Conservation (phyloP, 306 rosid genomes). For the Pueraria montana region DNA sequence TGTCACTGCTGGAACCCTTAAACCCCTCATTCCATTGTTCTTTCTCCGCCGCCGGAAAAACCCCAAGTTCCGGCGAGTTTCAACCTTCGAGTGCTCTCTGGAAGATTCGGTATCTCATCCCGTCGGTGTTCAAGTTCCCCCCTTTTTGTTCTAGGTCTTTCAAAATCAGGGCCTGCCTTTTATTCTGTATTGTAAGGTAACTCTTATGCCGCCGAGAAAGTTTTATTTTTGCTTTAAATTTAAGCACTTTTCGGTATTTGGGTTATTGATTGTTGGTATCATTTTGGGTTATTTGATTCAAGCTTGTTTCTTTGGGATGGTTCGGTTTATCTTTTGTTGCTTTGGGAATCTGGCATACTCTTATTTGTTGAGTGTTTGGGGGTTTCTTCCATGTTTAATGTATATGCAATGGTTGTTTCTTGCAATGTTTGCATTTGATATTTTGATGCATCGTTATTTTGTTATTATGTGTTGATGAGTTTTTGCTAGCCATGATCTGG, state of each 20-base stretch:
- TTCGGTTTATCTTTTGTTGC: neutral
- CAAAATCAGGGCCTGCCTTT: conserved; percentile 15
- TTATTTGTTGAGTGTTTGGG: conserved; percentile 5
- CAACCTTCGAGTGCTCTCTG: neutral
- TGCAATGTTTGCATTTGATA: neutral
- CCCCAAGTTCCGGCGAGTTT: neutral
- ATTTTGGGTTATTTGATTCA: neutral
- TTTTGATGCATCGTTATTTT: neutral
- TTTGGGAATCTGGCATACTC: neutral
- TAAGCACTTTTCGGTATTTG: neutral
- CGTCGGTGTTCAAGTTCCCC: neutral
- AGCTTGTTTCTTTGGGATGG: conserved; percentile 1
- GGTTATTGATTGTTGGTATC: neutral
- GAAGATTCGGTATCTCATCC: neutral
- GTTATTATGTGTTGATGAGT: neutral
- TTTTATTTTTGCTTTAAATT: neutral
- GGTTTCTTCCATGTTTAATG: conserved; percentile 5
- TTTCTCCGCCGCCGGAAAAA: neutral
- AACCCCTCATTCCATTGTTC: neutral
- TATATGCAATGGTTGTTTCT: neutral
- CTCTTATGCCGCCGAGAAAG: neutral
- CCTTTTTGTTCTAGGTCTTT: neutral
- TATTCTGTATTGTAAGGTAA: conserved; percentile 4
- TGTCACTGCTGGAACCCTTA: conserved; percentile 3
- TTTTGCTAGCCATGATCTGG: neutral